Base-by-base conservation (phyloP, 2,329 filamentous ascomycete genomes). In the Cladosporium sp. region DNA sequence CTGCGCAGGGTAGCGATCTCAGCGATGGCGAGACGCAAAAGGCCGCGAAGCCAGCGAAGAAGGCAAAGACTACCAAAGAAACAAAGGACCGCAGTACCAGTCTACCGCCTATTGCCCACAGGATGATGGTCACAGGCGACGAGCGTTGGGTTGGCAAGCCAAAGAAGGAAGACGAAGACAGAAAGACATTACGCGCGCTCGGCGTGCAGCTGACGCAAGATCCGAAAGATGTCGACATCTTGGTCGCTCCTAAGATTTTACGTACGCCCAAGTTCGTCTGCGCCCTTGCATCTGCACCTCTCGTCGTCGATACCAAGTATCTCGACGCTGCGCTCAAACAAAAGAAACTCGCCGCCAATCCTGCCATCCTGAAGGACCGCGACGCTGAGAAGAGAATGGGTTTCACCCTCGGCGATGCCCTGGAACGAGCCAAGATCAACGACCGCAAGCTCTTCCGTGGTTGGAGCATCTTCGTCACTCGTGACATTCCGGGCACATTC, bases 181-280 rank as follows among this genome's bases (percentile, higher is more conserved):
- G 85, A 73, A 88, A 91, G 8, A 86, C 86, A 70, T 77, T 98
- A 49, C 86, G 91, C 53, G 82, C 86, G 39, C 72, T 97, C 30
- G 93, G 93, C 7, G 87, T 98, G 50, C 80, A 95, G 18, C 81
- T 96, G 18, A 85, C 88, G 4, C 78, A 85, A 59, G 87, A 95
- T 62, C 82, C 83, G 20, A 79, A 80, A 41, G 78, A 81, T 38
- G 93, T 88, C 65, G 88, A 92, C 60, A 88, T 95, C 65, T 79
- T 98, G 9, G 90, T 89, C 29, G 92, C 92, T 3, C 93, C 92
- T 1, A 80, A 83, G 36, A 82, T 97, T 54, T 81, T 96, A 29
- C 85, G 93, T 32, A 98, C 93, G 0, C 83, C 88, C 65, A 98
- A 98, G 64, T 98, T 98, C 64, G 83, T 97, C 43, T 86, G 85